A percentile compares a stretch with the other conserved stretches of the same genome.
Conservation (phyloP, 495 filamentous ascomycete genomes). For the Aspergillus indologenus region DNA sequence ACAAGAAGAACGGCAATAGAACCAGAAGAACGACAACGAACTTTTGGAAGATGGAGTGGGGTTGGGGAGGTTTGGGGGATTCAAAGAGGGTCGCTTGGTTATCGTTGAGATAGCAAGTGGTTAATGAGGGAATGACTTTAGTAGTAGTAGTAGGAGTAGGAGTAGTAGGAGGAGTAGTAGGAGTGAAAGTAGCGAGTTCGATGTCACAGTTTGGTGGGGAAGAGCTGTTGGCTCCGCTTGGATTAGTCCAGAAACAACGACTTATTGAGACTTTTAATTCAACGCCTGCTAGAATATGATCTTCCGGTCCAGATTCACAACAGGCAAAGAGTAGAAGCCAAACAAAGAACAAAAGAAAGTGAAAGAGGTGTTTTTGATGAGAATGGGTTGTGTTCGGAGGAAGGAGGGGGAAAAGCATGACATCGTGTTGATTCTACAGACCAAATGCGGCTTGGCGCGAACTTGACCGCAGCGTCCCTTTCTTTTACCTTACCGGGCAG, state of each 20-base stretch:
- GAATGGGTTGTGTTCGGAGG: background rate
- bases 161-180: no score
- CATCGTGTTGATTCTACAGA: slow-evolving; percentile 5
- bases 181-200: slow-evolving; percentile 29
- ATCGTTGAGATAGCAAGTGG: no score
- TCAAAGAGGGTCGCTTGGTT: no score
- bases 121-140: no score
- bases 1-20: background rate
- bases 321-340: background rate
- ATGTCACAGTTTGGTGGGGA: slow-evolving; percentile 25
- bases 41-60: no score
- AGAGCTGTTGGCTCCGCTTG: slow-evolving; percentile 5
- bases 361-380: no score
- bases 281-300: background rate
- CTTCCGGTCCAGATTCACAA: background rate
- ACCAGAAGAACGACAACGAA: slow-evolving; percentile 4
- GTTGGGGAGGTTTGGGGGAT: no score
- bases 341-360: background rate
- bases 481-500: no score
- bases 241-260: background rate
- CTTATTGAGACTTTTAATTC: background rate
- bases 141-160: no score
- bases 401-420: slow-evolving; percentile 3
- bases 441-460: slow-evolving; percentile 16
- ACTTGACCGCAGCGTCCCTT: no score